phyloP scores from a whole-genome alignment of 169 alveolate genomes.

The Toxoplasma gondii region DNA sequence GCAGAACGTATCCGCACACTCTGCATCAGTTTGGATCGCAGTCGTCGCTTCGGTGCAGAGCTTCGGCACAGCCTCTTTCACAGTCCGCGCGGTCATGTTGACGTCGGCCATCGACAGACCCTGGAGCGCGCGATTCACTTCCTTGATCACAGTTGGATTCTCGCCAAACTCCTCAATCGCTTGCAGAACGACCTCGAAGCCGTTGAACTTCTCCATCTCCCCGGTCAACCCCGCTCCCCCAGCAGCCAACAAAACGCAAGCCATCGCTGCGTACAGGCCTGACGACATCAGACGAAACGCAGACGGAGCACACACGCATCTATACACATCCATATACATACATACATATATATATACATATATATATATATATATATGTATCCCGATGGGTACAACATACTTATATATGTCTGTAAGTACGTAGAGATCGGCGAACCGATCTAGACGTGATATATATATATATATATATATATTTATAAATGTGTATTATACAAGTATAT shows the following conservation, averaged over 20 bases:
- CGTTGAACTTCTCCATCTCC: conserved; percentile 60
- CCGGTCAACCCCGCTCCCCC: conserved; percentile 60
- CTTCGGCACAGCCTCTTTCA: conserved; percentile 65
- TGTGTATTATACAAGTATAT: too few relatives aligned
- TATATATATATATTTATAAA: too few relatives aligned
- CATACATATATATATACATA: too few relatives aligned
- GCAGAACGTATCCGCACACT: conserved; percentile 66
- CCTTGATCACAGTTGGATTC: conserved; percentile 58
- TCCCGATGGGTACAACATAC: not conserved
- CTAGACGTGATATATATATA: too few relatives aligned
- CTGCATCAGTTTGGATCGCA: conserved; percentile 49
- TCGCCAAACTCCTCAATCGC: conserved; percentile 67
- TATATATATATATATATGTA: too few relatives aligned
- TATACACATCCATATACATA: not conserved
- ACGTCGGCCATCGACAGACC: conserved; percentile 66
- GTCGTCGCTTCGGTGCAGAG: conserved; percentile 66
- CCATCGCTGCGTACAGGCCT: conserved; percentile 53
- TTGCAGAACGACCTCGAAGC: conserved; percentile 61
- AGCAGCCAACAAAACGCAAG: conserved; percentile 66
- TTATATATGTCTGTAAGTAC: too few relatives aligned
- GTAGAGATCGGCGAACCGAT: not conserved
- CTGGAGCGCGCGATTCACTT: conserved; percentile 63
- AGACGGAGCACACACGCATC: too few relatives aligned
- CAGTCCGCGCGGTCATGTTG: conserved; percentile 63
- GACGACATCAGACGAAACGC: not conserved